Evolutionary conservation across 345 rosid genomes (phyloP), one percentile per base, ranked within the genome.

Genomic region (Rhodamnia rubescens): DNA sequence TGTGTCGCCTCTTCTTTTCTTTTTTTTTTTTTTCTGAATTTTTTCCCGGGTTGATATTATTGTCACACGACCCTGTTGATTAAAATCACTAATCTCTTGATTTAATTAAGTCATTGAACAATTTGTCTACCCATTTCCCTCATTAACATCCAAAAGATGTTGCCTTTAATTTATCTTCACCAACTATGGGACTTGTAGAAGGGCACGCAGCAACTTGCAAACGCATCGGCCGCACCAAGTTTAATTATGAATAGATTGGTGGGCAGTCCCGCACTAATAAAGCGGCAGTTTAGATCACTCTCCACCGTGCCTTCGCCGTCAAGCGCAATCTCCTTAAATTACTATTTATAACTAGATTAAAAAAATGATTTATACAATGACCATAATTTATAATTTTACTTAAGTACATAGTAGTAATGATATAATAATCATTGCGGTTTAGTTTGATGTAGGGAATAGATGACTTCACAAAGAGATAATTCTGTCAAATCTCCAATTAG

Each of bases 281-380:
- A 69, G 47, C 44, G 29, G 29, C 53, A 84, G 53, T 89, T 89
- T 92, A 87, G 94, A 91, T 85, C 90, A 90, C 87, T 86, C 86
- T 82, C 89, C 93, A 91, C 90, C 87, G 87, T 18, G 24, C 47
- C 44, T 64, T 40, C 44, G 44, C 44, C 78, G 78, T 64, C 78
- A 16, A 32, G 44, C 78, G 78, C 78, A 64, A 64, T 32, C 78
- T 69, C 3, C 78, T 32, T 69, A 64, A 64, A 64, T 15, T 64
- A 64, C 75, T 69, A 18, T 4, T 4, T 18, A 69, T 4, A 8
- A 32, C 78, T 69, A 32, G 78, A 32, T 69, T 42, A 42, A 18
- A 4, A 32, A 69, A 69, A 32, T 18, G 44, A 64, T 64, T 10
- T 16, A 64, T 64, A 32, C 24, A 32, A 64, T 36, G 44, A 64